Evolutionary conservation across 1,139 yeast species (phyloP).

Genomic region (Ashbya aceris): DNA sequence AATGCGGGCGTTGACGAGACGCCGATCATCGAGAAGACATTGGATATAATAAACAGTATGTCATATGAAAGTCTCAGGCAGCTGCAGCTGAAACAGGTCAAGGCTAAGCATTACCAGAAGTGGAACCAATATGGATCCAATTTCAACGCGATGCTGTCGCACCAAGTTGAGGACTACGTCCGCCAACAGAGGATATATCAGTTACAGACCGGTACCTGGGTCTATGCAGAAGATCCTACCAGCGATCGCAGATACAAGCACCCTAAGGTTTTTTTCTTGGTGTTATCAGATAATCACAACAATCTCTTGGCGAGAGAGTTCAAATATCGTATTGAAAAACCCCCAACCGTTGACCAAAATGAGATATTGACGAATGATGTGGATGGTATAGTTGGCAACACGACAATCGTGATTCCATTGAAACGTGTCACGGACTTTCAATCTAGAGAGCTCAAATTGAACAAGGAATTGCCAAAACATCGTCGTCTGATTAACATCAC

Average conservation of each 20-base stretch:
- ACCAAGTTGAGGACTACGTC: conserved; percentile 67
- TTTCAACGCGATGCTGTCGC: conserved; percentile 44
- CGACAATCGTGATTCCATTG: conserved; percentile 27
- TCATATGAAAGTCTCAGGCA: conserved; percentile 46
- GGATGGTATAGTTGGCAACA: conserved; percentile 15
- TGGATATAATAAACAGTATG: conserved; percentile 37
- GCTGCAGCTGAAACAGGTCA: conserved; percentile 43
- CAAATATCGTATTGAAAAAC: conserved; percentile 36
- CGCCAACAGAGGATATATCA: conserved; percentile 67
- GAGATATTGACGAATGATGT: conserved; percentile 29
- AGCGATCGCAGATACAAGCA: conserved; percentile 30
- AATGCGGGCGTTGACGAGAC: conserved; percentile 12
- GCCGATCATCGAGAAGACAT: conserved; percentile 35
- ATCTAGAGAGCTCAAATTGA: conserved; percentile 14
- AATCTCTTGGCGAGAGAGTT: conserved; percentile 55
- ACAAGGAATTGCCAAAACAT: conserved; percentile 17
- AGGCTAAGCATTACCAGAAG: conserved; percentile 24
- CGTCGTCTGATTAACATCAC: conserved; percentile 41
- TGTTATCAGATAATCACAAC: conserved; percentile 65
- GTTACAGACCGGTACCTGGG: conserved; percentile 77
- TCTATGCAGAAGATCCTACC: conserved; percentile 56
- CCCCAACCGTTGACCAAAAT: conserved; percentile 51
- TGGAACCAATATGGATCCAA: conserved; percentile 35
- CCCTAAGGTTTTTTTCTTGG: conserved; percentile 44
- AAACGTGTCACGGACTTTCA: conserved; percentile 18